phyloP scores from a whole-genome alignment of 441 rosid species.

The Sinapis alba region DNA sequence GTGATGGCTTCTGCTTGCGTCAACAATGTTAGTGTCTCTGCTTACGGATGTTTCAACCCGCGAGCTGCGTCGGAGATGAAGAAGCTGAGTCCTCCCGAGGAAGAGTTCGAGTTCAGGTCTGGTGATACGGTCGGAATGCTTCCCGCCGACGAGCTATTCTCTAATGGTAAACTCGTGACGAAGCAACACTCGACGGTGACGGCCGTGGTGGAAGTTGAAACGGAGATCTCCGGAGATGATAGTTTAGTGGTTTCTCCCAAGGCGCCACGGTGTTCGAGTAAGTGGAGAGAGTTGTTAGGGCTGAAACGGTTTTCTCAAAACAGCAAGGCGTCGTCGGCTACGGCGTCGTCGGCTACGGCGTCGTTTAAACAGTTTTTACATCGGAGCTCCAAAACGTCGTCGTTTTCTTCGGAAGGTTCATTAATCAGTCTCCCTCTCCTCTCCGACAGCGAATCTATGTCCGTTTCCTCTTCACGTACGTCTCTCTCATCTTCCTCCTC shows the following conservation, averaged over 20 bases:
- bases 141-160: constrained; percentile 89
- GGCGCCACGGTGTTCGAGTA: constrained; percentile 83
- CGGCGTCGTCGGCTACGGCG: constrained; percentile 31
- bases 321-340: constrained; percentile 24
- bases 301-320: constrained; percentile 63
- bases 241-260: constrained; percentile 56
- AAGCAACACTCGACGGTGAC: no score
- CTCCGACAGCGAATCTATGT: constrained; percentile 64
- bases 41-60: constrained; percentile 59
- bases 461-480: constrained; percentile 70
- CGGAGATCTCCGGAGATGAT: constrained; percentile 51
- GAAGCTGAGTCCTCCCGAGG: not conserved
- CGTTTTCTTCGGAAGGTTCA: constrained; percentile 42
- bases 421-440: constrained; percentile 66
- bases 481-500: constrained; percentile 90
- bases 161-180: constrained; percentile 79
- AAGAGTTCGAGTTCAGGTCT: constrained; percentile 78
- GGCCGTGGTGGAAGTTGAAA: constrained; percentile 28
- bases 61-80: constrained; percentile 43
- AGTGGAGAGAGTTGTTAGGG: constrained; percentile 91
- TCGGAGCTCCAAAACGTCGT: constrained; percentile 62
- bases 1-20: constrained; percentile 73
- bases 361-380: constrained; percentile 71
- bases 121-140: constrained; percentile 77
- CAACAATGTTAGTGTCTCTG: constrained; percentile 49